Evolutionary conservation across 345 rosid genomes (phyloP).

Genomic region (Tarenaya hassleriana): DNA sequence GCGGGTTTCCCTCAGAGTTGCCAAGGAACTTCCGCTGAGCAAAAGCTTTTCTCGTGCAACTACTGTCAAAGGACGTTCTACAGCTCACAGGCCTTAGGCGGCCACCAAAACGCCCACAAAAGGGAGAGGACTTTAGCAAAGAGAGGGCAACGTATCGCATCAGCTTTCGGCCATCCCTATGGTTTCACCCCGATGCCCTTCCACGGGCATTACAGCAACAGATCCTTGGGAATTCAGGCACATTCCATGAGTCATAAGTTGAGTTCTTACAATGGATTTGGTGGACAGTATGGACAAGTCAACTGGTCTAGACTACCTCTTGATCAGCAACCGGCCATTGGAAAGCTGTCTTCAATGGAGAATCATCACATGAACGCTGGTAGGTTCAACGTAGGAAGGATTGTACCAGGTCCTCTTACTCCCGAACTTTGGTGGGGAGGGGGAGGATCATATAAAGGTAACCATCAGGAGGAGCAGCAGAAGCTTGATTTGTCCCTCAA

Average conservation of each 20-base stretch:
- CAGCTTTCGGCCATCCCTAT: slow-evolving; percentile 49
- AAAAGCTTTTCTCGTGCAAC: slow-evolving; percentile 71
- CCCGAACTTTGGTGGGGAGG: slow-evolving; percentile 32
- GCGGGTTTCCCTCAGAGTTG: slow-evolving; percentile 26
- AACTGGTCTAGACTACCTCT: slow-evolving; percentile 44
- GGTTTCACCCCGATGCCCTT: slow-evolving; percentile 49
- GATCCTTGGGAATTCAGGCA: slow-evolving; percentile 57
- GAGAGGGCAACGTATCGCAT: slow-evolving; percentile 47
- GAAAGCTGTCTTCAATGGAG: slow-evolving; percentile 40
- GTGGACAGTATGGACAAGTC: slow-evolving; percentile 31
- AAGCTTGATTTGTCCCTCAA: slow-evolving; percentile 66
- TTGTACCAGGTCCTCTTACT: slow-evolving; percentile 24
- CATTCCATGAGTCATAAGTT: slow-evolving; percentile 61
- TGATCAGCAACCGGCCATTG: slow-evolving; percentile 49
- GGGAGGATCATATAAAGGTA: slow-evolving; percentile 20
- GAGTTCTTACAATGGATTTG: slow-evolving; percentile 32
- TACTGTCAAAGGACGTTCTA: slow-evolving; percentile 84
- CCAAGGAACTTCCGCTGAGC: slow-evolving; percentile 31
- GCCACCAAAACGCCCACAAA: slow-evolving; percentile 88
- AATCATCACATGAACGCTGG: slow-evolving; percentile 26
- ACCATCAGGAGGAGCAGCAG: slow-evolving; percentile 49
- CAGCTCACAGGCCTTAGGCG: slow-evolving; percentile 89
- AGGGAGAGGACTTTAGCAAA: slow-evolving; percentile 77
- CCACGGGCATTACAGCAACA: slow-evolving; percentile 36
- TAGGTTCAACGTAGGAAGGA: slow-evolving; percentile 35